Conservation (phyloP, 75 land plant genomes). For the Cunninghamia lanceolata region DNA sequence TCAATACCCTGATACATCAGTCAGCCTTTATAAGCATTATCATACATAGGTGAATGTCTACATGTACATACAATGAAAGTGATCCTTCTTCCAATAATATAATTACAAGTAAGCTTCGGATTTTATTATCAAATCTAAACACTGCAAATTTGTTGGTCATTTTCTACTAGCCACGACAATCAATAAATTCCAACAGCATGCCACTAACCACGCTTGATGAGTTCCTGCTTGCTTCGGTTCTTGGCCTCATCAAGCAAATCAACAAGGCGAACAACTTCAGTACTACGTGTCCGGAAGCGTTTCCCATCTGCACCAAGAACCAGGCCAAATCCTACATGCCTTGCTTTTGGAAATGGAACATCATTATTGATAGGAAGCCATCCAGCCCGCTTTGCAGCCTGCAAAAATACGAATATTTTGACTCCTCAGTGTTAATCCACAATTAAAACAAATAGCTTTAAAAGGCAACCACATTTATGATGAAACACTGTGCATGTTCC, state of each 20-base stretch:
- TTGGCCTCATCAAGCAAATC: conserved; percentile 98
- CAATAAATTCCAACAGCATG: conserved; percentile 11
- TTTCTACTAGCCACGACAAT: background rate
- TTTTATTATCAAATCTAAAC: background rate
- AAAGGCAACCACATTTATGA: background rate
- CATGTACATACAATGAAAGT: background rate
- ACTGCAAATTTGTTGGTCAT: background rate
- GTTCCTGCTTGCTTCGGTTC: conserved; percentile 65
- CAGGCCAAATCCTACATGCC: conserved; percentile 97
- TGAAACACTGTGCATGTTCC: background rate
- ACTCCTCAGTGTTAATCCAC: background rate
- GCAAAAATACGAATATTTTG: background rate
- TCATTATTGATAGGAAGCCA: conserved; percentile 67
- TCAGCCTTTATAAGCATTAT: background rate
- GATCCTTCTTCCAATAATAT: background rate
- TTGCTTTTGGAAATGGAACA: conserved; percentile 46
- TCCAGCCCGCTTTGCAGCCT: conserved; percentile 90
- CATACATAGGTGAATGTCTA: background rate
- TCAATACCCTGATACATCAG: background rate
- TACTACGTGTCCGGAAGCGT: conserved; percentile 75
- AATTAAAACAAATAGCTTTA: background rate
- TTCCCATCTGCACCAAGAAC: conserved; percentile 95
- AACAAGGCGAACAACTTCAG: conserved; percentile 80
- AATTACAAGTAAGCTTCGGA: background rate
- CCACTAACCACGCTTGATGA: conserved; percentile 51